Conservation (phyloP, 148 eudicot genomes). For the Suaeda aralocaspica region DNA sequence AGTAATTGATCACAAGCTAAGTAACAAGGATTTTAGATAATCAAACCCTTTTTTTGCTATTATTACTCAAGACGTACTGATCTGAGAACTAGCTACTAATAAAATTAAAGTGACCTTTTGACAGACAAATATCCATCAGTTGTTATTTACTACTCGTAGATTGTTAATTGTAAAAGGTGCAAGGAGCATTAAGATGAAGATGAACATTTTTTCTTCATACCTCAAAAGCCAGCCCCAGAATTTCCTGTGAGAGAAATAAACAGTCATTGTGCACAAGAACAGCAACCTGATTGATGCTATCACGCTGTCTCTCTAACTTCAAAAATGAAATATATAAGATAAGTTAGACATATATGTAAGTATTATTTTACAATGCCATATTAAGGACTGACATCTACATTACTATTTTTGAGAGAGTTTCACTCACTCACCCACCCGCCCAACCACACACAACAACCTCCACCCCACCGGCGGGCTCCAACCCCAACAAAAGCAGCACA, state of each 20-base stretch:
- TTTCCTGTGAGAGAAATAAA: slow-evolving; percentile 82
- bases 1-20: not conserved
- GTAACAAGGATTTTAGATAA: not conserved
- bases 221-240: slow-evolving; percentile 86
- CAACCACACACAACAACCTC: too few relatives aligned
- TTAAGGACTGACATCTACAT: not conserved
- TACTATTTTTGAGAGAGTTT: too few relatives aligned
- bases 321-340: slow-evolving; percentile 31
- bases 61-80: not conserved
- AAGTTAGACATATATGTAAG: not conserved
- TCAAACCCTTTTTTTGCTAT: not conserved
- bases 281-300: slow-evolving; percentile 80
- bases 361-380: not conserved
- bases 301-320: slow-evolving; percentile 94
- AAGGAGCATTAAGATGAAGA: not conserved
- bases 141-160: not conserved
- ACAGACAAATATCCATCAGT: not conserved
- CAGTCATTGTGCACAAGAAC: slow-evolving; percentile 95
- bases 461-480: too few relatives aligned
- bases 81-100: not conserved
- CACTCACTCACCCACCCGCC: too few relatives aligned
- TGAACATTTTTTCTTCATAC: slow-evolving; percentile 32
- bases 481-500: too few relatives aligned
- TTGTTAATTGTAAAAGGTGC: not conserved
- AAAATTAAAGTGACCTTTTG: not conserved